These are phyloP conservation scores for Cardamine resedifolia DNA, from an alignment of 345 rosid species.

Conservation along the genomic window DNA sequence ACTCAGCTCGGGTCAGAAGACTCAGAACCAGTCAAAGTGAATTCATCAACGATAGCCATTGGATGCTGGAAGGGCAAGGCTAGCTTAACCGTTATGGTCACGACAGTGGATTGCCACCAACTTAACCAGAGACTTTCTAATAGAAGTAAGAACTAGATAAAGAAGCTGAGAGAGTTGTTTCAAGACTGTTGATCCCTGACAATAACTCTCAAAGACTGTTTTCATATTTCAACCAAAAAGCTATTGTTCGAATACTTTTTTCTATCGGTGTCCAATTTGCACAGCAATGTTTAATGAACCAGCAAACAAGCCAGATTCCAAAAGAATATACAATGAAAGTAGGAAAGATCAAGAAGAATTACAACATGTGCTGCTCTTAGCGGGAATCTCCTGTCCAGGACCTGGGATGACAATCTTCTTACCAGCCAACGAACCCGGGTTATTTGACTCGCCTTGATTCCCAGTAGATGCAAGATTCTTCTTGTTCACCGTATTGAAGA, in stretches of 20 bases:
- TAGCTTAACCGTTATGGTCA: conserved; percentile 81
- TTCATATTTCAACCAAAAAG: conserved; percentile 14
- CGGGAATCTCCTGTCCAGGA: conserved; percentile 66
- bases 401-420: conserved; percentile 71
- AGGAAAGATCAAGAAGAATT: conserved; percentile 43
- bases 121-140: conserved; percentile 63
- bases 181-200: neutral
- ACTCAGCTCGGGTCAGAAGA: conserved; percentile 35
- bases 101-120: conserved; percentile 79
- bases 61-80: conserved; percentile 94
- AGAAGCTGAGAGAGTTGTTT: neutral
- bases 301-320: conserved; percentile 26
- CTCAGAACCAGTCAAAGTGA: conserved; percentile 44
- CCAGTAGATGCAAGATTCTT: conserved; percentile 63
- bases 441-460: conserved; percentile 52
- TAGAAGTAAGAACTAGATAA: conserved; percentile 28
- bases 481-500: conserved; percentile 71
- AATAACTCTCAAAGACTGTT: conserved; percentile 1
- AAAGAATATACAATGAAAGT: conserved; percentile 35
- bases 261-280: conserved; percentile 33
- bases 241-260: conserved; percentile 23
- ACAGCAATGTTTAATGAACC: conserved; percentile 30
- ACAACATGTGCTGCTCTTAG: conserved; percentile 59
- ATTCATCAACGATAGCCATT: conserved; percentile 64
- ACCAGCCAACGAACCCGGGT: conserved; percentile 58